phyloP scores from a whole-genome alignment of 306 rosid genomes.

The Begonia loranthoides region DNA sequence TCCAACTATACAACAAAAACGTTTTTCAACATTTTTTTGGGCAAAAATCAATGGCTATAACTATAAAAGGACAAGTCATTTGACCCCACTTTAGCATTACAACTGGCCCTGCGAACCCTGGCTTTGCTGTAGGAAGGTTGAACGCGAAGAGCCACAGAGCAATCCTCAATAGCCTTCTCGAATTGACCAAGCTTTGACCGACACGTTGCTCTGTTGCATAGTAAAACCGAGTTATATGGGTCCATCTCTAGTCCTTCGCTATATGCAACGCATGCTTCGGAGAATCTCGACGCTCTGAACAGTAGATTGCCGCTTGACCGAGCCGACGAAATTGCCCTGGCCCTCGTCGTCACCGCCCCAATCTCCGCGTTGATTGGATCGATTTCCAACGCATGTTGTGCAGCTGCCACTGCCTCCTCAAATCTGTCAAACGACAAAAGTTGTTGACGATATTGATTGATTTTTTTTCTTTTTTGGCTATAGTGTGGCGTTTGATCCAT shows the following conservation, averaged over 20 bases:
- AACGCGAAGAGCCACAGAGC: slow-evolving; percentile 53
- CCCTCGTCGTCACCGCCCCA: slow-evolving; percentile 38
- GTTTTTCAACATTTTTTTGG: too few species aligned
- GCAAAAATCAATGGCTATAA: too few species aligned
- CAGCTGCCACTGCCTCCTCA: slow-evolving; percentile 62
- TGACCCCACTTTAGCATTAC: slow-evolving; percentile 61
- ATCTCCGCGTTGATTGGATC: slow-evolving; percentile 53
- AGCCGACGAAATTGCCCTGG: slow-evolving; percentile 46
- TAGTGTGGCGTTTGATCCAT: too few species aligned
- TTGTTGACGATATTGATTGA: too few species aligned
- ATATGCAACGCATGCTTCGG: slow-evolving; percentile 52
- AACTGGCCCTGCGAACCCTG: slow-evolving; percentile 73
- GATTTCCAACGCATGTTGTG: slow-evolving; percentile 46
- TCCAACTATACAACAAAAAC: slow-evolving; percentile 40
- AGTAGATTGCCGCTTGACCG: slow-evolving; percentile 79
- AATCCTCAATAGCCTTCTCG: slow-evolving; percentile 92
- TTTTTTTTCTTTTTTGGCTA: too few species aligned
- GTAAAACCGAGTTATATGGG: slow-evolving; percentile 55
- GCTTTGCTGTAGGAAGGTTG: slow-evolving; percentile 90
- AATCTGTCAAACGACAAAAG: slow-evolving; percentile 33
- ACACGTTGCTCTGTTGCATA: slow-evolving; percentile 92
- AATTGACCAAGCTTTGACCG: slow-evolving; percentile 78
- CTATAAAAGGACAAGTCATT: background rate
- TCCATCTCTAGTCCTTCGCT: slow-evolving; percentile 79
- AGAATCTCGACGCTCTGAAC: slow-evolving; percentile 67